Conservation (phyloP, 441 rosid species). For the Aleurites moluccanus region DNA sequence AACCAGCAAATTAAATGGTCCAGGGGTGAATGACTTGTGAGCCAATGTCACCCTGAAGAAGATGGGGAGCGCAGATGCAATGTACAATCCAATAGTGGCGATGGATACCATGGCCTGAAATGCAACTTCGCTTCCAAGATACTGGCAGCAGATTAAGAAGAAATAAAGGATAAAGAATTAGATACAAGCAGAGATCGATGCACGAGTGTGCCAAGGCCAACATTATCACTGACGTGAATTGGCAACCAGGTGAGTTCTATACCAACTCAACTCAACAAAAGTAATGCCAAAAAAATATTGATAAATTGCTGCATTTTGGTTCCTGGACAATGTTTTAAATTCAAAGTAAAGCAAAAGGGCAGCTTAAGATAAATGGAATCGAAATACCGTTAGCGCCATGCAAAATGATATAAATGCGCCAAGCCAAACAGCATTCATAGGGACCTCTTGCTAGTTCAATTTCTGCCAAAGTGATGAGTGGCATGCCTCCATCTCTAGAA, state of each 20-base stretch:
- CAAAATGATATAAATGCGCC: slow-evolving; percentile 74
- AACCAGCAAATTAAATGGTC: slow-evolving; percentile 75
- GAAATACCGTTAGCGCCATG: slow-evolving; percentile 90
- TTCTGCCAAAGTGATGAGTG: slow-evolving; percentile 84
- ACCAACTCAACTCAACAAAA: background rate
- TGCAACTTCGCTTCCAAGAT: slow-evolving; percentile 85
- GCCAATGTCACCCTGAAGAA: slow-evolving; percentile 82
- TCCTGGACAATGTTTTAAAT: background rate
- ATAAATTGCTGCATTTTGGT: background rate
- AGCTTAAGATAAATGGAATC: background rate
- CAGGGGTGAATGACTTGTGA: slow-evolving; percentile 62
- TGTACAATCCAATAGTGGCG: slow-evolving; percentile 92
- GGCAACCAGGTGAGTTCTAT: background rate
- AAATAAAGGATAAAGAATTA: background rate
- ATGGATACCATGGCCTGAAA: slow-evolving; percentile 98
- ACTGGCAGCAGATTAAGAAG: slow-evolving; percentile 47
- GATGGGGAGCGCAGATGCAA: slow-evolving; percentile 92
- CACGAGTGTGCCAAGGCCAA: background rate
- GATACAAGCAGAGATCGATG: background rate
- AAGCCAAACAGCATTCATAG: slow-evolving; percentile 88
- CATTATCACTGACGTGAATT: background rate
- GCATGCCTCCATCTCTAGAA: slow-evolving; percentile 99
- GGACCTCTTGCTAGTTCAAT: slow-evolving; percentile 85
- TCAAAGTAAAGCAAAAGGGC: background rate
- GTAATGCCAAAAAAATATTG: background rate